Conservation (phyloP, 495 filamentous ascomycete species). For the Neurospora sp. region DNA sequence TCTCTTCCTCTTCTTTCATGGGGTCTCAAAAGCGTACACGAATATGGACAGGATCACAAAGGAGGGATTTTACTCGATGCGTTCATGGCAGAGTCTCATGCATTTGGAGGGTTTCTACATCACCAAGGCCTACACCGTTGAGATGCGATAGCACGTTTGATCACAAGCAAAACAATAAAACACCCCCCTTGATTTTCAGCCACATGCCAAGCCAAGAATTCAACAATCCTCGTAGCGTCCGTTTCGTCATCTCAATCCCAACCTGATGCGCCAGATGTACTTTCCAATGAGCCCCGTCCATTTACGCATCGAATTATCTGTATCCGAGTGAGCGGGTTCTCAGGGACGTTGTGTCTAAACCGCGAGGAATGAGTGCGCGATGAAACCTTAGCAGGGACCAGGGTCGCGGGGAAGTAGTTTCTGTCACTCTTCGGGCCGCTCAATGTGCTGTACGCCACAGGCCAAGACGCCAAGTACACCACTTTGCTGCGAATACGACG, state of each 20-base stretch:
- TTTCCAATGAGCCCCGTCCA: neutral
- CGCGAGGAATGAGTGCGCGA: no score
- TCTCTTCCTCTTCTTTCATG: neutral
- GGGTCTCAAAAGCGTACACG: neutral
- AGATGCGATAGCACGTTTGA: neutral
- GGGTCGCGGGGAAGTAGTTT: neutral
- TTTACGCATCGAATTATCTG: neutral
- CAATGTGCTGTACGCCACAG: neutral
- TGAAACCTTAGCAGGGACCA: neutral
- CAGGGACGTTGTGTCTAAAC: neutral
- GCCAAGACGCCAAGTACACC: neutral
- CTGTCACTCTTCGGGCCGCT: neutral
- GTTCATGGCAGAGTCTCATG: neutral
- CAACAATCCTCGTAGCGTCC: neutral
- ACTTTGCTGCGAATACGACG: neutral
- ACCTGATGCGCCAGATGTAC: neutral
- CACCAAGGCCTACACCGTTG: neutral
- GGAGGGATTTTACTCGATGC: neutral
- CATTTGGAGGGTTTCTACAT: neutral
- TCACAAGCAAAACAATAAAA: neutral
- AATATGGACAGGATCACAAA: neutral
- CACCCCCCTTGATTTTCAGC: neutral
- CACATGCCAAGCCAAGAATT: neutral
- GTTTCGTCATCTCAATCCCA: neutral
- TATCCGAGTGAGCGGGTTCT: neutral